phyloP scores from a whole-genome alignment of 306 rosid species.

The Sesbania bispinosa region DNA sequence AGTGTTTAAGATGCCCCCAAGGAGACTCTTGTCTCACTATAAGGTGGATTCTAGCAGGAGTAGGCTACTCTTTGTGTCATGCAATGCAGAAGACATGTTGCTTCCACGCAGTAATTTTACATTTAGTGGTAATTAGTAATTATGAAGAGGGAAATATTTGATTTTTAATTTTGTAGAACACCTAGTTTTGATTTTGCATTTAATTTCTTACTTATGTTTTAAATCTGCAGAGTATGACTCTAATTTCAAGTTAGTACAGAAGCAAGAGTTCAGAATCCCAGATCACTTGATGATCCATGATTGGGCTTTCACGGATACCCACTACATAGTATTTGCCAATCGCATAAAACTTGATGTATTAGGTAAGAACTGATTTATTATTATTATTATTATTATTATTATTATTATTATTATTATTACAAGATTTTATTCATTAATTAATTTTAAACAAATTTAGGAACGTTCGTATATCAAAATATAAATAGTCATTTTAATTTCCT shows the following conservation, averaged over 20 bases:
- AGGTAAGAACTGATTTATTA: conserved; percentile 33
- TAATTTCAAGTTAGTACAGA: conserved; percentile 49
- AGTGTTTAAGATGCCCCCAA: conserved; percentile 90
- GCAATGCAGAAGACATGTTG: conserved; percentile 97
- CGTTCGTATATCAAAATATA: too few species aligned
- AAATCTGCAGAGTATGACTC: conserved; percentile 60
- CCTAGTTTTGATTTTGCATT: background rate
- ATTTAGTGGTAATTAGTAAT: conserved; percentile 50
- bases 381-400: too few species aligned
- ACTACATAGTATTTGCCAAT: conserved; percentile 80
- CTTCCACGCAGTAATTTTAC: conserved; percentile 73
- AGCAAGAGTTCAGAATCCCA: conserved; percentile 58
- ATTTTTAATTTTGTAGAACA: too few species aligned
- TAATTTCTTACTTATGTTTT: background rate
- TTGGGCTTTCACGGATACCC: conserved; percentile 83
- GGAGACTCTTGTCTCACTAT: conserved; percentile 81
- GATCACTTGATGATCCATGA: conserved; percentile 97
- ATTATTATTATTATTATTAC: too few species aligned
- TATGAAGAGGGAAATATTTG: too few species aligned
- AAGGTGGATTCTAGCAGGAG: conserved; percentile 60
- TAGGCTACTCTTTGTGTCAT: conserved; percentile 64
- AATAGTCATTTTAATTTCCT: too few species aligned
- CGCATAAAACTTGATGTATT: conserved; percentile 79
- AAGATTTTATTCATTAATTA: too few species aligned
- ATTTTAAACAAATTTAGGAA: too few species aligned